Percentiles rank a stretch among this genome's conserved stretches.
Evolutionary conservation across 2,329 filamentous ascomycete species (phyloP).

Genomic region (Aspergillus spinulosporus): DNA sequence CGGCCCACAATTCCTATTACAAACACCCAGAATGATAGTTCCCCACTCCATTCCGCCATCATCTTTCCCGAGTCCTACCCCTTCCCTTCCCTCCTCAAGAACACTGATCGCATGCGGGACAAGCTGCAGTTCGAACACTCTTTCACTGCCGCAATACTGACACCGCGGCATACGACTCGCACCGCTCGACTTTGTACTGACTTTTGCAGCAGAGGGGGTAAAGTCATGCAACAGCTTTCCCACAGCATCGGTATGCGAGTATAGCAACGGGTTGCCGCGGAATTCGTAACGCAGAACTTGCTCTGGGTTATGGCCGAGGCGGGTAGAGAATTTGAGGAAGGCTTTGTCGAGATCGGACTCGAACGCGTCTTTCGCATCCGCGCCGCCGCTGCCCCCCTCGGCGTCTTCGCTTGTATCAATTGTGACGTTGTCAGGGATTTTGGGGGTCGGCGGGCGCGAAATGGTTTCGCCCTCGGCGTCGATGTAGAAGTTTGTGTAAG

Average conservation of each 20-base stretch:
- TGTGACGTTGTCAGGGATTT: slow-evolving; percentile 49
- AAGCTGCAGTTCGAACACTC: slow-evolving; percentile 89
- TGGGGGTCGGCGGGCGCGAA: slow-evolving; percentile 55
- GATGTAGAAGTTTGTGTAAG: slow-evolving; percentile 77
- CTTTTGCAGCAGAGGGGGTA: slow-evolving; percentile 16
- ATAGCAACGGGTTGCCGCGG: slow-evolving; percentile 71
- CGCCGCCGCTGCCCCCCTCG: slow-evolving; percentile 35
- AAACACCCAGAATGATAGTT: slow-evolving; percentile 84
- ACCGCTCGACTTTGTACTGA: slow-evolving; percentile 28
- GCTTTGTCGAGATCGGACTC: slow-evolving; percentile 73
- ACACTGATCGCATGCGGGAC: slow-evolving; percentile 87
- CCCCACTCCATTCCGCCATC: slow-evolving; percentile 96
- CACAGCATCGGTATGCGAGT: slow-evolving; percentile 73
- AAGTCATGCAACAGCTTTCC: slow-evolving; percentile 60
- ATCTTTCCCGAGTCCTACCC: slow-evolving; percentile 57
- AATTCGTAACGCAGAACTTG: slow-evolving; percentile 82
- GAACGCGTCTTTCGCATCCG: slow-evolving; percentile 66
- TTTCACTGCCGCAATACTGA: slow-evolving; percentile 68
- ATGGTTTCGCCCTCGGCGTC: slow-evolving; percentile 93
- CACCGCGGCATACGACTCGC: slow-evolving; percentile 68
- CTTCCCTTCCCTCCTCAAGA: slow-evolving; percentile 71
- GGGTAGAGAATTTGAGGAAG: slow-evolving; percentile 78
- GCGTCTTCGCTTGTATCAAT: slow-evolving; percentile 42
- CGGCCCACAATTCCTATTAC: slow-evolving; percentile 73
- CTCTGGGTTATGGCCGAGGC: slow-evolving; percentile 76